These are phyloP conservation scores for Thraustochytrium sp. DNA, from an alignment of 352 stramenopile species.

Conservation along the genomic window DNA sequence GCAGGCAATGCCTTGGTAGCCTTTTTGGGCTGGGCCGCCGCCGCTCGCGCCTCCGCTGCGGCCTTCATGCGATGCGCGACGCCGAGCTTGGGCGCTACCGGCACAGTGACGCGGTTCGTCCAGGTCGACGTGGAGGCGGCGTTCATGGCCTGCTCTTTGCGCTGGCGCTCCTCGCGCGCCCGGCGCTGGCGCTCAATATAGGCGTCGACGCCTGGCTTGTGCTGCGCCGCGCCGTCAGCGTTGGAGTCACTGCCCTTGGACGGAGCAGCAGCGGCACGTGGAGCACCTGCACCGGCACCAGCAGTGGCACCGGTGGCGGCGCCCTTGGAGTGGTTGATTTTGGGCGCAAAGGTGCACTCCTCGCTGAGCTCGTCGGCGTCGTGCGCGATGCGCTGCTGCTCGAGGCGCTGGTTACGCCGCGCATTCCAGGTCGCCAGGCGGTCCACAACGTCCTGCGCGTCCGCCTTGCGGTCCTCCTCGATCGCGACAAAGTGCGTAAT, in stretches of 20 bases:
- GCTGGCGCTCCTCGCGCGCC: slow-evolving; percentile 27
- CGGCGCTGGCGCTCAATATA: slow-evolving; percentile 23
- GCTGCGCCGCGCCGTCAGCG: neutral
- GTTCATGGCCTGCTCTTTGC: neutral
- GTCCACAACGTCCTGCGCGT: slow-evolving; percentile 6
- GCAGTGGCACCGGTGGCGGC: neutral
- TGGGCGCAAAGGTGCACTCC: slow-evolving; percentile 32
- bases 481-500: neutral
- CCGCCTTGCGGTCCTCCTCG: neutral
- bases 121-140: neutral
- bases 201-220: neutral
- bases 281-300: too few species aligned
- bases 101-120: slow-evolving; percentile 28
- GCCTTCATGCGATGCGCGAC: neutral
- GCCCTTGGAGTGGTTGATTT: neutral
- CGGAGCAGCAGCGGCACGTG: too few species aligned
- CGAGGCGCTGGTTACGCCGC: neutral
- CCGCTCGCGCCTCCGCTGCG: neutral
- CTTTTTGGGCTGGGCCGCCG: neutral
- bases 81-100: slow-evolving; percentile 26
- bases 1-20: neutral
- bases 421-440: neutral
- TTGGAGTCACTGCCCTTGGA: neutral
- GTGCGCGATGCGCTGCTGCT: neutral
- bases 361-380: neutral